Evolutionary conservation across 192 early-diverging fungal species (phyloP).

Genomic region (Coemansia sp.): DNA sequence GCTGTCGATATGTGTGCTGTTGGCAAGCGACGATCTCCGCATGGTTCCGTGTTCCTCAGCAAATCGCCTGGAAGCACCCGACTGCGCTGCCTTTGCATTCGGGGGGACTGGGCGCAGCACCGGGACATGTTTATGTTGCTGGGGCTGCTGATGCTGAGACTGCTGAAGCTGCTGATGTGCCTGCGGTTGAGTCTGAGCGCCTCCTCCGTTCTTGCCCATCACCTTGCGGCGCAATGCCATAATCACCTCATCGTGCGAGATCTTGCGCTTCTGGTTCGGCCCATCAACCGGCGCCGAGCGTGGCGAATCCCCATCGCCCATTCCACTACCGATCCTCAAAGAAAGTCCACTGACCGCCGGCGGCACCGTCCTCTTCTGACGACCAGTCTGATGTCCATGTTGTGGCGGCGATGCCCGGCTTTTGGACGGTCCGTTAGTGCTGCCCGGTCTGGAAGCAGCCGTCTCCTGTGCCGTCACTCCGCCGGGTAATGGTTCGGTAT

Average conservation of each 20-base stretch:
- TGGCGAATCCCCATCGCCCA: constrained; percentile 25
- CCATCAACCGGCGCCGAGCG: constrained; percentile 55
- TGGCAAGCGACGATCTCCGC: constrained; percentile 34
- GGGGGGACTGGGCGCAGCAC: not conserved
- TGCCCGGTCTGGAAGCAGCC: not conserved
- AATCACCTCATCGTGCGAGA: constrained; percentile 56
- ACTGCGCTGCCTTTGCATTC: not conserved
- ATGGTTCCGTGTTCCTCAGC: constrained; percentile 4
- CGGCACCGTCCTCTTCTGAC: constrained; percentile 27
- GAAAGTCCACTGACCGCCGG: constrained; percentile 51
- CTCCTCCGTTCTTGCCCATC: constrained; percentile 32
- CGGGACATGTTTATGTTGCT: not conserved
- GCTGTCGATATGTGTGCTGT: constrained; percentile 10
- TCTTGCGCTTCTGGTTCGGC: constrained; percentile 42
- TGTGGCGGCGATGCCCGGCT: not conserved
- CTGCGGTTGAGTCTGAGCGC: constrained; percentile 8
- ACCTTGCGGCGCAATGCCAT: constrained; percentile 58
- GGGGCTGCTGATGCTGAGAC: not conserved
- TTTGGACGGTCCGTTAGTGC: not conserved
- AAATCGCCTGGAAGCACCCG: constrained; percentile 5
- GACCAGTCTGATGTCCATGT: not conserved
- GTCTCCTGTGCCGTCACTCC: constrained; percentile 16
- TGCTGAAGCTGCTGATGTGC: constrained; percentile 7
- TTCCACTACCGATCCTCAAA: constrained; percentile 26
- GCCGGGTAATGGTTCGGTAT: not conserved